These are phyloP conservation scores for Picea abies DNA, from an alignment of 83 land plant species.

Conservation along the genomic window DNA sequence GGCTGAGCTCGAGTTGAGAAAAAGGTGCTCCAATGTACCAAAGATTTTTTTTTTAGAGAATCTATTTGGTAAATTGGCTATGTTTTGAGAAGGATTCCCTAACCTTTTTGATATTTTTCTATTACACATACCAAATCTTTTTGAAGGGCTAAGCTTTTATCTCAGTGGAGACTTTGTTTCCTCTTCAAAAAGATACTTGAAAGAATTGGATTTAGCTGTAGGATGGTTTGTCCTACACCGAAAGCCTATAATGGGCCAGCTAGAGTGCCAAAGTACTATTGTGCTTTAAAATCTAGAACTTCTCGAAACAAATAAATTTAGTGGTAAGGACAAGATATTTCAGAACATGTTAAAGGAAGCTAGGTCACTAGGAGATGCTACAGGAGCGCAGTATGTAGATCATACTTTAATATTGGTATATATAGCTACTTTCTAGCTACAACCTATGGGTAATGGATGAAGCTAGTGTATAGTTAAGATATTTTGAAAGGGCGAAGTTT, in stretches of 20 bases:
- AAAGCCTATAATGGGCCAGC: constrained; percentile 8
- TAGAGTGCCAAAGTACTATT: background rate
- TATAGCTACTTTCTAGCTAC: too few species aligned
- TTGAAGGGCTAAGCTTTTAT: constrained; percentile 55
- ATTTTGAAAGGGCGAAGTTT: too few species aligned
- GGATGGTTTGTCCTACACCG: constrained; percentile 62
- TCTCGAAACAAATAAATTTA: background rate
- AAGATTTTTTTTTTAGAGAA: background rate
- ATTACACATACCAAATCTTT: constrained; percentile 63
- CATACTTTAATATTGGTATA: too few species aligned
- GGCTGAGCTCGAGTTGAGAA: constrained; percentile 57
- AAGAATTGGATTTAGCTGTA: constrained; percentile 31
- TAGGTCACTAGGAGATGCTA: constrained; percentile 28
- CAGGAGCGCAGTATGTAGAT: constrained; percentile 24
- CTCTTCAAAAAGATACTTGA: constrained; percentile 48
- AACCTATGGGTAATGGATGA: too few species aligned
- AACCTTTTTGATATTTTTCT: background rate
- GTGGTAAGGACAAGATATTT: constrained; percentile 8
- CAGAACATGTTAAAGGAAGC: constrained; percentile 45
- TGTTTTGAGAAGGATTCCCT: too few species aligned
- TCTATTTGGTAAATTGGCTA: too few species aligned
- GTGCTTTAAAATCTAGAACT: background rate
- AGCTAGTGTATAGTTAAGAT: too few species aligned
- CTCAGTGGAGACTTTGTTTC: constrained; percentile 50
- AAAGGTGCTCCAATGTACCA: constrained; percentile 27